Percentiles rank a stretch among this genome's conserved stretches.
These are phyloP conservation scores for Jaapia argillacea DNA, from an alignment of 768 basidiomycete species.

Conservation along the genomic window DNA sequence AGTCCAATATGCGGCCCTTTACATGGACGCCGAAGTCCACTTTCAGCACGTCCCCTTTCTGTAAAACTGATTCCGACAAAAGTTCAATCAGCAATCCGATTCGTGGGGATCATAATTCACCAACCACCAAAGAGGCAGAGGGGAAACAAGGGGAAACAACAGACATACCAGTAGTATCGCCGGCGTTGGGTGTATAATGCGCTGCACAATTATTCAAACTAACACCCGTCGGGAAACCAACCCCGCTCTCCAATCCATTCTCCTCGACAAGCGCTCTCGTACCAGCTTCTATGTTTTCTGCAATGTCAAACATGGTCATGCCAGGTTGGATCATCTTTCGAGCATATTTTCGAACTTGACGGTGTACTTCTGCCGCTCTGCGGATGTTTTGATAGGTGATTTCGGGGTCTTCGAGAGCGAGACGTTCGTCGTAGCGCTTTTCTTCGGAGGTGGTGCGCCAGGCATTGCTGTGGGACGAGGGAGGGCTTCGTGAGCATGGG, in stretches of 20 bases:
- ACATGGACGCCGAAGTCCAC: slow-evolving; percentile 98
- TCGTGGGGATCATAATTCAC: not conserved
- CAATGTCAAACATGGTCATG: slow-evolving; percentile 91
- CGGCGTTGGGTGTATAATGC: slow-evolving; percentile 93
- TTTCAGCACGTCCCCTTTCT: slow-evolving; percentile 83
- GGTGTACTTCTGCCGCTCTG: slow-evolving; percentile 90
- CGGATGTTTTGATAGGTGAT: slow-evolving; percentile 85
- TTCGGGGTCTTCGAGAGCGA: slow-evolving; percentile 71
- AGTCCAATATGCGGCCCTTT: slow-evolving; percentile 90
- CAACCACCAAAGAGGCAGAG: no score
- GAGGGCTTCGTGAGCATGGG: no score
- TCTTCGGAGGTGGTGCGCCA: slow-evolving; percentile 91
- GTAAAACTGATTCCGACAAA: slow-evolving; percentile 76
- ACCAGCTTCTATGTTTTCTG: slow-evolving; percentile 86
- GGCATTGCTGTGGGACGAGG: slow-evolving; percentile 52
- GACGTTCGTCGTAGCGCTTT: slow-evolving; percentile 71
- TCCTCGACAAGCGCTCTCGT: slow-evolving; percentile 89
- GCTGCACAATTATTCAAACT: slow-evolving; percentile 93
- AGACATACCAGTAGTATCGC: slow-evolving; percentile 67
- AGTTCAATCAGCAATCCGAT: no score
- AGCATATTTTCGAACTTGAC: slow-evolving; percentile 80
- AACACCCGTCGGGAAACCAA: slow-evolving; percentile 95
- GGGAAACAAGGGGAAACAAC: slow-evolving; percentile 1
- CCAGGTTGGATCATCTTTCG: slow-evolving; percentile 82
- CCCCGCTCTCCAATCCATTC: slow-evolving; percentile 72